Evolutionary conservation across 1,284 basidiomycete species (phyloP).

Genomic region (Agaricales sp.): DNA sequence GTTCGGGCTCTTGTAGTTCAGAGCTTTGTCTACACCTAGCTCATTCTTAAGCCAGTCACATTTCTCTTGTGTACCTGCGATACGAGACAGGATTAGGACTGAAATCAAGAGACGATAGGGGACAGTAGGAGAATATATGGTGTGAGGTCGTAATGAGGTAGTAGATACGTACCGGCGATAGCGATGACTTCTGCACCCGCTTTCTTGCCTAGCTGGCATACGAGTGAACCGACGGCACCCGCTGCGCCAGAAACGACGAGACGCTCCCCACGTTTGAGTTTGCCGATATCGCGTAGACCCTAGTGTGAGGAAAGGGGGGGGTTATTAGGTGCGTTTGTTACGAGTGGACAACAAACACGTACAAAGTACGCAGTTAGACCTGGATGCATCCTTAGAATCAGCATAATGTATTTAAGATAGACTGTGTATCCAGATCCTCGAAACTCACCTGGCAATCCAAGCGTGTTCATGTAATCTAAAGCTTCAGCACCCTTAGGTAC

Average conservation of each 20-base stretch:
- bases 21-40: slow-evolving; percentile 70
- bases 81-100: slow-evolving; percentile 76
- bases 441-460: slow-evolving; percentile 68
- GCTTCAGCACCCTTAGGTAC: slow-evolving; percentile 42
- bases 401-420: no score
- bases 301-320: slow-evolving; percentile 17
- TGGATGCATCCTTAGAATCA: slow-evolving; percentile 15
- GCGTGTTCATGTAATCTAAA: slow-evolving; percentile 70
- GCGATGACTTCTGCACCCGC: slow-evolving; percentile 75
- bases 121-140: background rate
- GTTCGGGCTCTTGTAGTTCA: slow-evolving; percentile 80
- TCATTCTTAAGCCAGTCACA: slow-evolving; percentile 75
- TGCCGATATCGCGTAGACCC: slow-evolving; percentile 75
- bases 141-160: background rate
- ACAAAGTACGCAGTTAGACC: slow-evolving; percentile 83
- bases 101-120: slow-evolving; percentile 20
- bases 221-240: slow-evolving; percentile 73
- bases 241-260: slow-evolving; percentile 85
- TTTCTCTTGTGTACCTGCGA: slow-evolving; percentile 69
- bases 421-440: no score
- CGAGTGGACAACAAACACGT: slow-evolving; percentile 10
- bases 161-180: slow-evolving; percentile 37
- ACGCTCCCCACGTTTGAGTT: slow-evolving; percentile 74
- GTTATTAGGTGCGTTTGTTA: slow-evolving; percentile 8
- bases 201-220: slow-evolving; percentile 70